Evolutionary conservation across 345 rosid species (phyloP).

Genomic region (Linum trigynum): DNA sequence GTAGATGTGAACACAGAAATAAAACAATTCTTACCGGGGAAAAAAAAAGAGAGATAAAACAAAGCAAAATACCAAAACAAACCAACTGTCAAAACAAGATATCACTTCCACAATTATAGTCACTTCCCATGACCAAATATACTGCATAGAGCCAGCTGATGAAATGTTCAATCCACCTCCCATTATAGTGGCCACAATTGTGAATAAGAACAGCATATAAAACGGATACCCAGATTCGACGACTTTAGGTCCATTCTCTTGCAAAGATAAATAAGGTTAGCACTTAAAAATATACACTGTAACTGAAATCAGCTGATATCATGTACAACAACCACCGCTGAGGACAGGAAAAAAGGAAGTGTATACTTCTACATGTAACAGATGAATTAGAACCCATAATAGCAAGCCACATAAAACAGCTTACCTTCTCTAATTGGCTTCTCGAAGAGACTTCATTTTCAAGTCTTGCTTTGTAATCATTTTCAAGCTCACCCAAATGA

Average conservation of each 20-base stretch:
- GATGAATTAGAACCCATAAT: not conserved
- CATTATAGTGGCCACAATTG: not conserved
- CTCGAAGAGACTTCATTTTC: constrained; percentile 65
- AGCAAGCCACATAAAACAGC: not conserved
- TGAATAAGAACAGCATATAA: not conserved
- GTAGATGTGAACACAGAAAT: too few species aligned
- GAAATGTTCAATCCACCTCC: too few species aligned
- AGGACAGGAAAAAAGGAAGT: not conserved
- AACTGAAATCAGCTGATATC: too few species aligned
- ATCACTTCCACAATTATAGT: not conserved
- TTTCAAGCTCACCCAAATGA: constrained; percentile 65
- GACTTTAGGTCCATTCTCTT: not conserved
- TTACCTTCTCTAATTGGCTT: constrained; percentile 67
- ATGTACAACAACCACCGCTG: not conserved
- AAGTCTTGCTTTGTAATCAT: constrained; percentile 56
- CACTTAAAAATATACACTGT: too few species aligned
- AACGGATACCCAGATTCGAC: not conserved
- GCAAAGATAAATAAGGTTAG: not conserved
- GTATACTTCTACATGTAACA: not conserved
- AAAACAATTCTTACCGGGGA: too few species aligned
- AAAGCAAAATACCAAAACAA: too few species aligned
- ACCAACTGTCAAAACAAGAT: too few species aligned
- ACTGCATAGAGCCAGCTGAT: not conserved
- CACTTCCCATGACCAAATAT: not conserved
- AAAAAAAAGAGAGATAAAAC: too few species aligned